A percentile compares a stretch with the other conserved stretches of the same genome.
Evolutionary conservation across 495 filamentous ascomycete genomes (phyloP).

Genomic region (Penicillium goetzii): DNA sequence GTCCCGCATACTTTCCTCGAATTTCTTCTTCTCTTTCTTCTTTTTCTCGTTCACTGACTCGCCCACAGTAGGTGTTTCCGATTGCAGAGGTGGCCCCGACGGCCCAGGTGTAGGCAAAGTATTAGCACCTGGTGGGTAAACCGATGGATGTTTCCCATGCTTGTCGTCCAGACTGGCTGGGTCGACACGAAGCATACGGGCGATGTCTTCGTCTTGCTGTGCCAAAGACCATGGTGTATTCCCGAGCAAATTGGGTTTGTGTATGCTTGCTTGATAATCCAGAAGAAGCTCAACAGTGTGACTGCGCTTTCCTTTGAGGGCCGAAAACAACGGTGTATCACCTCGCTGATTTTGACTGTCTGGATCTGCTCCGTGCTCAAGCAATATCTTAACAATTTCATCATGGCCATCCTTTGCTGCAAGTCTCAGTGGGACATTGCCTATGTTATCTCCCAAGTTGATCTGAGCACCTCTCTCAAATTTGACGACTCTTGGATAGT

Average conservation of each 20-base stretch:
- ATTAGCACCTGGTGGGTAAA: background rate
- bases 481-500: background rate
- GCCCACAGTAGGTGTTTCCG: background rate
- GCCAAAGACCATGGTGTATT: background rate
- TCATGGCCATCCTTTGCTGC: background rate
- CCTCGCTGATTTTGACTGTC: background rate
- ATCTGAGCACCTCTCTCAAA: background rate
- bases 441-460: background rate
- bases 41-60: background rate
- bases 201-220: background rate
- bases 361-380: background rate
- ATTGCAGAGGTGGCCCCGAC: background rate
- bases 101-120: background rate
- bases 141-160: background rate
- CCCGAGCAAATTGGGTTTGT: background rate
- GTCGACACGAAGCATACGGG: background rate
- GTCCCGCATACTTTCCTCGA: background rate
- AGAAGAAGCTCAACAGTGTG: background rate
- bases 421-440: background rate
- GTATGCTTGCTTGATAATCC: background rate
- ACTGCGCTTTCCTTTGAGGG: background rate
- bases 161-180: background rate
- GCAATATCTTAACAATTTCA: background rate
- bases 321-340: background rate
- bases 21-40: background rate